These are phyloP conservation scores for Wallacemonas rigidus DNA, from an alignment of 208 protist genomes.

Conservation along the genomic window DNA sequence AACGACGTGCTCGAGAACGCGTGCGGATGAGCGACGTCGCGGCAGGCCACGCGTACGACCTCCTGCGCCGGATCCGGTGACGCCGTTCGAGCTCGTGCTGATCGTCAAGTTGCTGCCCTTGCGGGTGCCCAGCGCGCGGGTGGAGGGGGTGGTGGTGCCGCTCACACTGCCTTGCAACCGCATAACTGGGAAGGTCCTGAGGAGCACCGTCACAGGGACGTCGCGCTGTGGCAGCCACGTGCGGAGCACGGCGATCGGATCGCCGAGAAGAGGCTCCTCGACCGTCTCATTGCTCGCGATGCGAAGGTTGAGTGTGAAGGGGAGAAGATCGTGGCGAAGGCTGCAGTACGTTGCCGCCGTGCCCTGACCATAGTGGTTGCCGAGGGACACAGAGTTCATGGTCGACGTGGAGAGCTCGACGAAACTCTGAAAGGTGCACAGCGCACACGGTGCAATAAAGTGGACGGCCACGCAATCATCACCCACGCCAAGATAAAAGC, in stretches of 20 bases:
- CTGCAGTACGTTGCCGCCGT: conserved; percentile 82
- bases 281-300: conserved; percentile 43
- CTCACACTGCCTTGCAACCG: conserved; percentile 17
- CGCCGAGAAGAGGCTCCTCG: conserved; percentile 72
- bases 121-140: not conserved
- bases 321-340: conserved; percentile 64
- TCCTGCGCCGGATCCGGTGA: not conserved
- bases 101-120: not conserved
- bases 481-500: conserved; percentile 65
- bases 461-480: conserved; percentile 67
- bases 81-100: conserved; percentile 3
- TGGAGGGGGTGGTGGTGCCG: conserved; percentile 12
- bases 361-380: conserved; percentile 82
- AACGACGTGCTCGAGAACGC: conserved; percentile 60
- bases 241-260: conserved; percentile 62
- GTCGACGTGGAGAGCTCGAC: conserved; percentile 67
- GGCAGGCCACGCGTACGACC: conserved; percentile 7
- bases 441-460: conserved; percentile 69
- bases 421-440: conserved; percentile 68
- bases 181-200: conserved; percentile 32
- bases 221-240: conserved; percentile 33
- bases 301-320: conserved; percentile 62
- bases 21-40: conserved; percentile 25
- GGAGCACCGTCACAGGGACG: conserved; percentile 33
- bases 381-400: conserved; percentile 74